These are phyloP conservation scores for Colletotrichum nymphaeae DNA, from an alignment of 2,329 filamentous ascomycete species.

Conservation along the genomic window DNA sequence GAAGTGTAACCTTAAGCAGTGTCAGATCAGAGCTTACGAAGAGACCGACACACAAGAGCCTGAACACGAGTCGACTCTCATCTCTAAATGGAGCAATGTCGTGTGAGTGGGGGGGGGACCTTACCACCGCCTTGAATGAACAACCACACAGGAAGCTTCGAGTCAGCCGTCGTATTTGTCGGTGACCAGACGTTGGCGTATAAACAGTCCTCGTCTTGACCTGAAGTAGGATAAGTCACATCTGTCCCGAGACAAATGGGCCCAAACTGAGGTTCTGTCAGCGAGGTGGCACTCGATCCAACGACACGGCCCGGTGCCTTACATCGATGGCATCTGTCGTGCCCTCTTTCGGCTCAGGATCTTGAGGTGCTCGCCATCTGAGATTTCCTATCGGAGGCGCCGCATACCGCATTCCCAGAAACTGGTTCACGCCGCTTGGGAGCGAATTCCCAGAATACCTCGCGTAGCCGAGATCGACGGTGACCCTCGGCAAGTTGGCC, in stretches of 20 bases:
- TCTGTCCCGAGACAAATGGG: conserved; percentile 57
- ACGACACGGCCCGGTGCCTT: conserved; percentile 24
- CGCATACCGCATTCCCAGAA: conserved; percentile 63
- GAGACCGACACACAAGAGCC: not conserved
- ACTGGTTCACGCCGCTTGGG: conserved; percentile 54
- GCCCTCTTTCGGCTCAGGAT: conserved; percentile 48
- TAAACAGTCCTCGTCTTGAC: conserved; percentile 72
- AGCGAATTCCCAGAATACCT: conserved; percentile 54
- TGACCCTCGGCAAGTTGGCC: conserved; percentile 26
- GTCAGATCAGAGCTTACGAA: not conserved
- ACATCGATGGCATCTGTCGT: conserved; percentile 51
- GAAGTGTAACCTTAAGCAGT: conserved; percentile 52
- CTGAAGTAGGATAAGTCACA: conserved; percentile 42
- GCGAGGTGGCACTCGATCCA: not conserved
- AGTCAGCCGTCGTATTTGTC: conserved; percentile 58
- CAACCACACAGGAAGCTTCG: conserved; percentile 73
- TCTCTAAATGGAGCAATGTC: not conserved
- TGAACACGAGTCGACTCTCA: not conserved
- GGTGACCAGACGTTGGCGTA: conserved; percentile 75
- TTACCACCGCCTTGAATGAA: conserved; percentile 64
- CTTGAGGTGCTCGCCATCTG: conserved; percentile 61
- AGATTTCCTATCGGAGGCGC: conserved; percentile 61
- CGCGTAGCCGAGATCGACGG: conserved; percentile 57
- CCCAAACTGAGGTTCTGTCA: conserved; percentile 50
- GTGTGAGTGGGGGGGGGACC: not conserved